Evolutionary conservation across 83 land plant species (phyloP), one percentile per base, ranked within the genome.

Genomic region (Diphasiastrum complanatum): DNA sequence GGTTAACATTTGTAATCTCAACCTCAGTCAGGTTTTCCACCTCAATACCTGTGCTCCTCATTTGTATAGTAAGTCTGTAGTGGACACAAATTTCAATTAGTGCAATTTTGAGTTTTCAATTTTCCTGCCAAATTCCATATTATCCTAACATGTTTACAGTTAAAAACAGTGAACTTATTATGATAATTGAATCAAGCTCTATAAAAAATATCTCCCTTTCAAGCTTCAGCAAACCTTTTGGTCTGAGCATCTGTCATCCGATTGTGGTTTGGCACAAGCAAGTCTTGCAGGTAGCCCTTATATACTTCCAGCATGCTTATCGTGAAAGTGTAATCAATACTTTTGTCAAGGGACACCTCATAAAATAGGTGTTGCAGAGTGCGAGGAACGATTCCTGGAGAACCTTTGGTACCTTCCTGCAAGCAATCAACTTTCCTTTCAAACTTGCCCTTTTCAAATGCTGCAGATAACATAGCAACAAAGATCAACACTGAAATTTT

Each of bases 251-350:
- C 78, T 18, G 63, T 34, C 6, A 47, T 14, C 30, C 70, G 66
- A 14, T 69, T 23, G 19, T 69, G 48, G 49, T 60, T 78, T 16
- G 69, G 71, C 26, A 78, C 86, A 19, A 90, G 83, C 24, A 90
- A 66, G 70, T 90, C 96, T 37, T 74, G 75, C 31, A 90, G 74
- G 52, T 33, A 70, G 38, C 88, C 92, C 82, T 79, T 79, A 82
- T 90, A 90, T 36, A 90, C 82, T 72, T 90, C 96, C 63, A 90
- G 69, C 96, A 90, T 90, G 71, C 96, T 90, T 61, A 86, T 66
- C 27, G 85, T 77, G 49, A 83, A 79, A 22, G 69, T 62, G 4
- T 67, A 56, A 19, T 67, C 48, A 16, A 58, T 65, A 37, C 70
- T 58, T 18, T 40, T 66, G 52, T 75, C 79, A 38, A 45, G 33